Conservation (phyloP, 2,329 filamentous ascomycete genomes). For the Fusarium keratoplasticum region DNA sequence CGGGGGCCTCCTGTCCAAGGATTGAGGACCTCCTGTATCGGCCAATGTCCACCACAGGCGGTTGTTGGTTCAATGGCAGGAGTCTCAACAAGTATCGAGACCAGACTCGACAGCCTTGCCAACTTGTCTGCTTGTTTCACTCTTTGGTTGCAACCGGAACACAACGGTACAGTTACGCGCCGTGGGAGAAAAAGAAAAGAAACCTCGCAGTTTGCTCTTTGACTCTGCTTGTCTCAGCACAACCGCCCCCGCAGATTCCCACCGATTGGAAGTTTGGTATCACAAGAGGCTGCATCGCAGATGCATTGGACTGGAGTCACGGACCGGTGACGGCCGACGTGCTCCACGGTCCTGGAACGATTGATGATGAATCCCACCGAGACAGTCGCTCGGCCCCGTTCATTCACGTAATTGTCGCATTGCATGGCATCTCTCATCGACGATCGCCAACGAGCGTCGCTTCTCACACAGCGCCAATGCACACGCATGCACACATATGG, state of each 20-base stretch:
- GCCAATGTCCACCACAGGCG: neutral
- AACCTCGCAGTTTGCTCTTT: neutral
- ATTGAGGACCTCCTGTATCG: neutral
- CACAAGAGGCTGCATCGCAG: conserved; percentile 2
- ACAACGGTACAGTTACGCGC: conserved; percentile 3
- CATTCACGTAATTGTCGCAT: conserved; percentile 20
- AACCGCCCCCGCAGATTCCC: neutral
- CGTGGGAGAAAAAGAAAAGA: conserved; percentile 3
- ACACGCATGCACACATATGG: neutral
- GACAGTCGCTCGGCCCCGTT: conserved; percentile 13
- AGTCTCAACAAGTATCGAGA: neutral
- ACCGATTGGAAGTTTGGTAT: conserved; percentile 5
- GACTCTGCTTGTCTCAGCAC: neutral
- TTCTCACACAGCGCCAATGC: neutral
- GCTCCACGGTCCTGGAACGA: conserved; percentile 1
- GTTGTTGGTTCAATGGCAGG: neutral
- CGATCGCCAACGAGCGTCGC: conserved; percentile 2
- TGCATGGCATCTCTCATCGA: conserved; percentile 15
- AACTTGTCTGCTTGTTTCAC: neutral
- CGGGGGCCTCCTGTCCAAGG: neutral
- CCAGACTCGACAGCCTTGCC: neutral
- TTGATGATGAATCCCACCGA: conserved; percentile 8
- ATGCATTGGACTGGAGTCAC: neutral
- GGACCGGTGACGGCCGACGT: conserved; percentile 5
- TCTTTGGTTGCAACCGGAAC: neutral